Evolutionary conservation across 129 eudicot genomes (phyloP), one percentile per base, ranked within the genome.

Genomic region (Heracleum sosnowskyi): DNA sequence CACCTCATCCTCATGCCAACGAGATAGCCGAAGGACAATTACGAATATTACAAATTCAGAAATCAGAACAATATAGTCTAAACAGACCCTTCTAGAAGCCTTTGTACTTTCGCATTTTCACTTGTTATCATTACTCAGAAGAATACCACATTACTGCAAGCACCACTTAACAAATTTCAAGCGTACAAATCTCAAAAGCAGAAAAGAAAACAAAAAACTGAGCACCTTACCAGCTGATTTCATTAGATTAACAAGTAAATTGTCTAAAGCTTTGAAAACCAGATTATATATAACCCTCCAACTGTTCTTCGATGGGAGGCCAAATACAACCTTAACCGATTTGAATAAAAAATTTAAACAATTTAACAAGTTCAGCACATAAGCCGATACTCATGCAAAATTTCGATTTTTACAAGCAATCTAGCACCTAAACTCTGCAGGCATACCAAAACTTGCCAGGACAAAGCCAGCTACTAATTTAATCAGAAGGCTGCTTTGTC

Each of bases 401-500:
- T 53, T 85, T 81, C 35, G 36, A 69, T 77, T 87, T 80, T 75
- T 78, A 66, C 75, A 85, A 78, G 79, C 39, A 47, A 28, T 53
- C 73, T n/a, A 66, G 71, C 60, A 74, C 77, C 79, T 78, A 60
- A 68, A 64, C 70, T 60, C 86, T 79, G 85, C 85, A 70, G 77
- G 79, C 81, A 76, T 78, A 57, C 85, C 89, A 88, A 88, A 87
- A 85, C 33, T 82, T 81, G 87, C 85, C 90, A 82, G 78, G 79
- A 53, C 74, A 69, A 79, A 79, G 81, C 83, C 83, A 80, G 78
- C 80, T 70, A 75, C 81, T 47, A 41, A 68, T 80, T 80, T 85
- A 86, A 78, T 82, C 91, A 69, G 78, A 83, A 75, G 85, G 85
- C 81, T 81, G 91, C 72, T 83, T 92, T 83, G 87, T 60, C 89